Evolutionary conservation across 2,329 filamentous ascomycete genomes (phyloP).

Genomic region (Paracoccidioides lutzii): DNA sequence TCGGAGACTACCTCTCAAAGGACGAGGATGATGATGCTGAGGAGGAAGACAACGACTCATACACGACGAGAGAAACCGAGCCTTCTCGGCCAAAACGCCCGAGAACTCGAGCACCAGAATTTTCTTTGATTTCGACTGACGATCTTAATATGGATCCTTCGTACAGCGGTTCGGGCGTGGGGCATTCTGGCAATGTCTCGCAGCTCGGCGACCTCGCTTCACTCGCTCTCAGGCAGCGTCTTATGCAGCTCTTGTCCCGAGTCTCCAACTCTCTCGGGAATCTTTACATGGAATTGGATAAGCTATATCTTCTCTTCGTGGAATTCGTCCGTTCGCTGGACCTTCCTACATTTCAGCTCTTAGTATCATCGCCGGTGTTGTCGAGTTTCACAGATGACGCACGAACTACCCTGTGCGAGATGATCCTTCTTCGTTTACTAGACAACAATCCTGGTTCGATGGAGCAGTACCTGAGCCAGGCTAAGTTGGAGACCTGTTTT

Average conservation of each 20-base stretch:
- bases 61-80: conserved; percentile 8
- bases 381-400: conserved; percentile 25
- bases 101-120: conserved; percentile 9
- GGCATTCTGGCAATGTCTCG: conserved; percentile 15
- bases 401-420: conserved; percentile 41
- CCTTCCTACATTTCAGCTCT: conserved; percentile 34
- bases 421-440: conserved; percentile 39
- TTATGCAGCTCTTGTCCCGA: conserved; percentile 30
- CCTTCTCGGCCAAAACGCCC: conserved; percentile 23
- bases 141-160: conserved; percentile 2
- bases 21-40: conserved; percentile 28
- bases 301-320: conserved; percentile 32
- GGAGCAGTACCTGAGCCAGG: conserved; percentile 35
- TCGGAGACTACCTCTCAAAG: conserved; percentile 31
- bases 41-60: conserved; percentile 7
- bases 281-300: conserved; percentile 25
- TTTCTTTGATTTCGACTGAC: neutral
- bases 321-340: conserved; percentile 36
- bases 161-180: conserved; percentile 7
- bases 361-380: conserved; percentile 34
- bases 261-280: conserved; percentile 25
- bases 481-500: conserved; percentile 46
- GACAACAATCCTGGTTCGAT: conserved; percentile 28
- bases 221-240: conserved; percentile 33
- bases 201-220: conserved; percentile 27